Evolutionary conservation across 495 filamentous ascomycete genomes (phyloP).

Genomic region (Cryomyces antarcticus): DNA sequence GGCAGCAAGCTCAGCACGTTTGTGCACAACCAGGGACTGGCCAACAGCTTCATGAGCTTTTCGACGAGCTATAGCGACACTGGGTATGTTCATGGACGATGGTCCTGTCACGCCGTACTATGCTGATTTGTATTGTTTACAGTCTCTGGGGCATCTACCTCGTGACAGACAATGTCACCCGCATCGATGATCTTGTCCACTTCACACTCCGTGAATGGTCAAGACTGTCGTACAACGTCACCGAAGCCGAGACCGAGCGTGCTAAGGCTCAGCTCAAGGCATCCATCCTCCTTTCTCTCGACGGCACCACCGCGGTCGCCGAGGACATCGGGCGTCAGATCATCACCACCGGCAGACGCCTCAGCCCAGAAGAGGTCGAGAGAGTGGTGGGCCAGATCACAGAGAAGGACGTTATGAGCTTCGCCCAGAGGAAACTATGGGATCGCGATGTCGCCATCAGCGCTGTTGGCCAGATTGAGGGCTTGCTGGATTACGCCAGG

Average conservation of each 20-base stretch:
- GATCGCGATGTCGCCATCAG: constrained; percentile 89
- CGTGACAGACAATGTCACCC: constrained; percentile 69
- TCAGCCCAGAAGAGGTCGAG: constrained; percentile 87
- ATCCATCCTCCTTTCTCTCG: constrained; percentile 85
- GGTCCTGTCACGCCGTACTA: neutral
- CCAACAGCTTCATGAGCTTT: constrained; percentile 99
- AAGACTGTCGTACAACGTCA: constrained; percentile 69
- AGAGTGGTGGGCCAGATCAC: constrained; percentile 68
- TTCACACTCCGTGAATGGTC: constrained; percentile 98
- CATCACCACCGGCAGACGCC: constrained; percentile 83
- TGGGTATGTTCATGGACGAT: constrained; percentile 38
- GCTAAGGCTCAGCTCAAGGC: constrained; percentile 99
- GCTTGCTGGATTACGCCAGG: constrained; percentile 70
- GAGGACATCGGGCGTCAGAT: constrained; percentile 98
- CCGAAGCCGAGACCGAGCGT: constrained; percentile 80
- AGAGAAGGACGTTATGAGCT: constrained; percentile 92
- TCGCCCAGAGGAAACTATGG: constrained; percentile 80
- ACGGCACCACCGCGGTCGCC: constrained; percentile 89
- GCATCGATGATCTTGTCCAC: constrained; percentile 87
- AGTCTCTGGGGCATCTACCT: constrained; percentile 99
- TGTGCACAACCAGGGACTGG: constrained; percentile 79
- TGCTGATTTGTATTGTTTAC: neutral
- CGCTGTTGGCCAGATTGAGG: constrained; percentile 85
- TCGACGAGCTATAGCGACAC: constrained; percentile 98
- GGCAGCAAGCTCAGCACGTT: constrained; percentile 93